Percentiles rank a stretch among this genome's conserved stretches.
Evolutionary conservation across 192 early-diverging fungal genomes (phyloP).

Genomic region (Dispira parvispora): DNA sequence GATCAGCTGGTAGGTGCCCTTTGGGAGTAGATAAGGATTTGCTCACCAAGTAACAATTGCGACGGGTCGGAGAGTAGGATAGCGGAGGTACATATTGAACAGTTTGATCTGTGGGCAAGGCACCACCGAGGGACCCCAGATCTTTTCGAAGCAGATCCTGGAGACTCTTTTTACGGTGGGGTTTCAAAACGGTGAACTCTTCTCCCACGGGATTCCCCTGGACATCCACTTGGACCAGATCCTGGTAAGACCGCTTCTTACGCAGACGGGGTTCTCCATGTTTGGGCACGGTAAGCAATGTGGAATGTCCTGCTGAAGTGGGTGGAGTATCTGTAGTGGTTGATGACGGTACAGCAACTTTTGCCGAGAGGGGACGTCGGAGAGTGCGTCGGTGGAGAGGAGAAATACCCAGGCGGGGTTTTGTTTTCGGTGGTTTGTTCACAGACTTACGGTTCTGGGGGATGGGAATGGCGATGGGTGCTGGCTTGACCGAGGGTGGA

Average conservation of each 20-base stretch:
- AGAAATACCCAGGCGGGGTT: background rate
- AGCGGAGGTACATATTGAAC: background rate
- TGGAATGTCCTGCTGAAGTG: background rate
- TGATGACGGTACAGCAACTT: background rate
- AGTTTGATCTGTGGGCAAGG: background rate
- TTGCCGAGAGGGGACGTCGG: background rate
- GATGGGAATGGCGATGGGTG: background rate
- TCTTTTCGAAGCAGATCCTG: background rate
- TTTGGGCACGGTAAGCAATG: background rate
- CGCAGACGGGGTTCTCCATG: background rate
- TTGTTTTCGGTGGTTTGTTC: background rate
- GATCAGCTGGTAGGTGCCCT: no score
- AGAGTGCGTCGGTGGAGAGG: background rate
- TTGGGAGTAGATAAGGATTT: background rate
- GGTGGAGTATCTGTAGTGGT: background rate
- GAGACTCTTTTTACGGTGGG: slow-evolving; percentile 5
- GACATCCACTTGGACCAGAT: background rate
- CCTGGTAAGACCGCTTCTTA: slow-evolving; percentile 5
- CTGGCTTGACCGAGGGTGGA: background rate
- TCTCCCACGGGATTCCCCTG: background rate
- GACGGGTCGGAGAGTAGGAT: background rate
- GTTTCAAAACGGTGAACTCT: slow-evolving; percentile 1
- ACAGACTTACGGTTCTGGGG: no score
- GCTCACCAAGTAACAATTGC: background rate
- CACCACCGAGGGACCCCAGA: background rate